A percentile compares a stretch with the other conserved stretches of the same genome.
These are phyloP conservation scores for Cystobasidiaceae sp. DNA, from an alignment of 1,284 basidiomycete species.

Conservation along the genomic window DNA sequence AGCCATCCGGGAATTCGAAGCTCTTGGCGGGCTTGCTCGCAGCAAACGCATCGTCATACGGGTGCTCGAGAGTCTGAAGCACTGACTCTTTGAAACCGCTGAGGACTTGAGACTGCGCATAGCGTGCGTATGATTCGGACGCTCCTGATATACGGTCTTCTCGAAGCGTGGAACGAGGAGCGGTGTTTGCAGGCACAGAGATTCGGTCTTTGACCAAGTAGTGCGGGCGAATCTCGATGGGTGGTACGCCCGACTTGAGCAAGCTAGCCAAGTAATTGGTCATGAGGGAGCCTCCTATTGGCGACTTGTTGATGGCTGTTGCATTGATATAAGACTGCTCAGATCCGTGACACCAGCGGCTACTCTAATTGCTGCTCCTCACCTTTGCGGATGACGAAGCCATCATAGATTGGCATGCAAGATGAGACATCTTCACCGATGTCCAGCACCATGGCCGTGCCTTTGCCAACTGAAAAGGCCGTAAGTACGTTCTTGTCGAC, in stretches of 20 bases:
- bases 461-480: slow-evolving; percentile 93
- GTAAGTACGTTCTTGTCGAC: slow-evolving; percentile 86
- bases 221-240: slow-evolving; percentile 59
- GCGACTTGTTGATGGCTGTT: slow-evolving; percentile 43
- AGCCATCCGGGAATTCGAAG: slow-evolving; percentile 97
- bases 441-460: slow-evolving; percentile 90
- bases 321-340: background rate
- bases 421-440: slow-evolving; percentile 82
- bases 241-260: slow-evolving; percentile 42
- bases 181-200: slow-evolving; percentile 32
- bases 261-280: slow-evolving; percentile 40
- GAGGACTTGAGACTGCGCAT: slow-evolving; percentile 78
- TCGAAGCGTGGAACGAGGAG: background rate
- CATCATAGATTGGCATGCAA: slow-evolving; percentile 93
- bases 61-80: slow-evolving; percentile 72
- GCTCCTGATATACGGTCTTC: slow-evolving; percentile 50
- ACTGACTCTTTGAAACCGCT: slow-evolving; percentile 92
- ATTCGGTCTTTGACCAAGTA: slow-evolving; percentile 74
- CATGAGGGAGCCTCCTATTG: slow-evolving; percentile 40
- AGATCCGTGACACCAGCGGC: background rate
- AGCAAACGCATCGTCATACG: slow-evolving; percentile 72
- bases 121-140: slow-evolving; percentile 70
- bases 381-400: slow-evolving; percentile 96
- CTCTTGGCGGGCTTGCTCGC: slow-evolving; percentile 52
- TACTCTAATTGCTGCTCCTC: too few species aligned